A percentile compares a stretch with the other conserved stretches of the same genome.
Evolutionary conservation across 2,329 filamentous ascomycete species (phyloP).

Genomic region (Venturia asperata): DNA sequence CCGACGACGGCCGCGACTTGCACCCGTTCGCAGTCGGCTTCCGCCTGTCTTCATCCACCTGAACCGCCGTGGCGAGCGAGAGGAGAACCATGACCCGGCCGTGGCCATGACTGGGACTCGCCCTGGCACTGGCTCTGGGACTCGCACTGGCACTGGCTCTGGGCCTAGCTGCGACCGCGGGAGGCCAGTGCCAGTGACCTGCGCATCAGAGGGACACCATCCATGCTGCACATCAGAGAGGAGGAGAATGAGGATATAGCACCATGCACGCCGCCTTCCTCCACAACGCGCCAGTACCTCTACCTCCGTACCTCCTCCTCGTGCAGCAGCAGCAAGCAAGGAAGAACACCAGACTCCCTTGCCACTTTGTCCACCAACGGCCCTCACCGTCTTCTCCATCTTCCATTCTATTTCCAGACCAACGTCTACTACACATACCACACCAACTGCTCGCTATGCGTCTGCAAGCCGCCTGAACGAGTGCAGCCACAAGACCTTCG

Average conservation of each 20-base stretch:
- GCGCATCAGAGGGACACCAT: not conserved
- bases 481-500: not conserved
- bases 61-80: not conserved
- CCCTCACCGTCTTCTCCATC: too few relatives aligned
- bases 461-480: slow-evolving; percentile 1
- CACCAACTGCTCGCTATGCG: not conserved
- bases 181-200: not conserved
- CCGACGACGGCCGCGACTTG: too few relatives aligned
- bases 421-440: too few relatives aligned
- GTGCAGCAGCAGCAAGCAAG: not conserved
- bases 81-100: not conserved
- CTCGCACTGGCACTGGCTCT: too few relatives aligned
- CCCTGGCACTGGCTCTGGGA: too few relatives aligned
- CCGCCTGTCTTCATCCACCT: not conserved
- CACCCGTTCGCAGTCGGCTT: not conserved
- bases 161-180: not conserved
- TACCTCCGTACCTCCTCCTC: not conserved
- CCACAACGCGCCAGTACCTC: too few relatives aligned
- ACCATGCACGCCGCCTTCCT: not conserved
- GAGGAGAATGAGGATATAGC: too few relatives aligned
- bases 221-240: not conserved
- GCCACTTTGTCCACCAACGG: too few relatives aligned
- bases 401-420: not conserved
- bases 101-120: not conserved
- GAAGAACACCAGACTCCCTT: not conserved